Percentiles rank a stretch among this genome's conserved stretches.
These are phyloP conservation scores for Suillus alpinus DNA, from an alignment of 768 basidiomycete species.

Conservation along the genomic window DNA sequence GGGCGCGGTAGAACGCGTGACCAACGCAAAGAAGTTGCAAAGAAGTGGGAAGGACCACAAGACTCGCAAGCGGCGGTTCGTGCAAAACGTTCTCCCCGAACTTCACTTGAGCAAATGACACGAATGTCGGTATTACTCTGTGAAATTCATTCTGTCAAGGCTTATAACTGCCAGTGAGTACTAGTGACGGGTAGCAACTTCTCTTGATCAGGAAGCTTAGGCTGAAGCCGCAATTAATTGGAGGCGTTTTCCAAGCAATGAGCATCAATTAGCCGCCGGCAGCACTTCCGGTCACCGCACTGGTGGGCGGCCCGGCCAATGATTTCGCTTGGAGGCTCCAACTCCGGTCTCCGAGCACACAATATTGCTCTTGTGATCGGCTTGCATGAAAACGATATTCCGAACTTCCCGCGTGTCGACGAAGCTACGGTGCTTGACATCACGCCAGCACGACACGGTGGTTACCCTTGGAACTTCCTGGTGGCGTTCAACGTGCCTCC, in stretches of 20 bases:
- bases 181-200: neutral
- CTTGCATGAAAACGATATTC: conserved; percentile 37
- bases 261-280: no score
- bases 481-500: no score
- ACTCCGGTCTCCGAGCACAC: conserved; percentile 6
- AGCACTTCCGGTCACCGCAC: neutral
- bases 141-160: neutral
- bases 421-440: conserved; percentile 1
- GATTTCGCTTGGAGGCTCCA: no score
- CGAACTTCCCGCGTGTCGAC: conserved; percentile 19
- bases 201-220: neutral
- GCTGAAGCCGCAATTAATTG: neutral
- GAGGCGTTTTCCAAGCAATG: no score
- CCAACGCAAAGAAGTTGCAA: neutral
- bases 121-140: neutral
- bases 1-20: neutral
- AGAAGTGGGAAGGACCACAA: neutral
- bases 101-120: neutral
- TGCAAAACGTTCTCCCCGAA: conserved; percentile 3
- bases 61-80: neutral
- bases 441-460: conserved; percentile 58
- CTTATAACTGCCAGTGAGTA: neutral
- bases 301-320: neutral
- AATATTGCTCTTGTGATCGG: neutral
- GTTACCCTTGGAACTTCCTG: conserved; percentile 66